A percentile compares a stretch with the other conserved stretches of the same genome.
Evolutionary conservation across 2,329 filamentous ascomycete genomes (phyloP).

Genomic region (Sporothrix globosa): DNA sequence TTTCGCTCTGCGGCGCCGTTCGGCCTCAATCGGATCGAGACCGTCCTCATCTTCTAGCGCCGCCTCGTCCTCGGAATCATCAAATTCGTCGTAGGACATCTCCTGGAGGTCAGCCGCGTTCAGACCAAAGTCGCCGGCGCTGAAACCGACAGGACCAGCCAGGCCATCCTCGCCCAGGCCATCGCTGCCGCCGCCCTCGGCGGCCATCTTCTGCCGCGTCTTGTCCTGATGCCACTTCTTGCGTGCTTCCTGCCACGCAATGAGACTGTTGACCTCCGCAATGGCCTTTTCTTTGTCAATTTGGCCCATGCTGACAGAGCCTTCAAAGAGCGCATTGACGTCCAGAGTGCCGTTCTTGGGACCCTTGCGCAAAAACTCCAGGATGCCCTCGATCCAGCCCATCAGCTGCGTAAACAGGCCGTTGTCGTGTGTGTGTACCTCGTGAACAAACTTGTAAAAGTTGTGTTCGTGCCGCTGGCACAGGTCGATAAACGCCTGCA

Average conservation of each 20-base stretch:
- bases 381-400: slow-evolving; percentile 94
- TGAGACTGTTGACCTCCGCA: slow-evolving; percentile 79
- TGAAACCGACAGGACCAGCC: slow-evolving; percentile 66
- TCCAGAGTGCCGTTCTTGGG: slow-evolving; percentile 85
- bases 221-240: slow-evolving; percentile 99
- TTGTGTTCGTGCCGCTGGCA: slow-evolving; percentile 94
- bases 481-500: slow-evolving; percentile 96
- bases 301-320: slow-evolving; percentile 67
- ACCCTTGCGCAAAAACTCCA: slow-evolving; percentile 88
- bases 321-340: slow-evolving; percentile 90
- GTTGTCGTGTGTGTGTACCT: slow-evolving; percentile 95
- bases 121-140: slow-evolving; percentile 84
- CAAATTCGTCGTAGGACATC: slow-evolving; percentile 75
- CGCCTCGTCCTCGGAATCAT: slow-evolving; percentile 62
- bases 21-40: slow-evolving; percentile 83
- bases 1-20: slow-evolving; percentile 75
- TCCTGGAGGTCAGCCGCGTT: slow-evolving; percentile 86
- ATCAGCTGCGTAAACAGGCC: slow-evolving; percentile 95
- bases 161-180: slow-evolving; percentile 34
- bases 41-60: slow-evolving; percentile 76
- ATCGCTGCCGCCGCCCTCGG: slow-evolving; percentile 63
- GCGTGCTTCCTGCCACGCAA: slow-evolving; percentile 89
- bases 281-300: slow-evolving; percentile 75
- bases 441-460: slow-evolving; percentile 98
- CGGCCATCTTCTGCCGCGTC: slow-evolving; percentile 98